These are phyloP conservation scores for Nicotiana sylvestris DNA, from an alignment of 257 asterid genomes.

Conservation along the genomic window DNA sequence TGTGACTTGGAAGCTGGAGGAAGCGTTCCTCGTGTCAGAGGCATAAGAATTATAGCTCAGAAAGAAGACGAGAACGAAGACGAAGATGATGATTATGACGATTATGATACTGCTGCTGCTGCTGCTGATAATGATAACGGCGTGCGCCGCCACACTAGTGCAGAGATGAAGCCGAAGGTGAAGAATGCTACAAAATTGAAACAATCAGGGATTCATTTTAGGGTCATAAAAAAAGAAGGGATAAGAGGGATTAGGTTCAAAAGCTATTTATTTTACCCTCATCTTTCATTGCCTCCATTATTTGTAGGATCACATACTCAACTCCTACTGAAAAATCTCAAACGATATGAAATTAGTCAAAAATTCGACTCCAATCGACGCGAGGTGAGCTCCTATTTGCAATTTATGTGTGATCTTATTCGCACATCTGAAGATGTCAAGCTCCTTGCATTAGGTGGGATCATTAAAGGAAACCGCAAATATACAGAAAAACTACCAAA, in stretches of 20 bases:
- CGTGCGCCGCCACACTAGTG: too few species aligned
- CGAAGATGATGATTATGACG: too few species aligned
- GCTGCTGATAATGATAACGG: too few species aligned
- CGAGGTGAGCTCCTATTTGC: slow-evolving; percentile 18
- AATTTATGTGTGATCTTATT: slow-evolving; percentile 21
- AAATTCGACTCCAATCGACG: neutral
- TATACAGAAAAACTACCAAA: neutral
- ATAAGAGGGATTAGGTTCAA: slow-evolving; percentile 14
- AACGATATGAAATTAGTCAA: slow-evolving; percentile 12
- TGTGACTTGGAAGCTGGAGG: neutral
- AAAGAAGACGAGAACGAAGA: too few species aligned
- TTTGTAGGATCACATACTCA: neutral
- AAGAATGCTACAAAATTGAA: slow-evolving; percentile 6
- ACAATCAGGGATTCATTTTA: slow-evolving; percentile 13
- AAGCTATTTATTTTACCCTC: neutral
- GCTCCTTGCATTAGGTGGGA: neutral
- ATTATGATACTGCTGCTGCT: too few species aligned
- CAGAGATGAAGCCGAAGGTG: too few species aligned
- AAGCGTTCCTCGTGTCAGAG: neutral
- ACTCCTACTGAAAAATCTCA: neutral
- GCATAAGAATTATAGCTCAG: too few species aligned
- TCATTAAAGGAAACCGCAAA: slow-evolving; percentile 4
- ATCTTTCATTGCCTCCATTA: slow-evolving; percentile 19
- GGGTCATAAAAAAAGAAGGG: neutral
- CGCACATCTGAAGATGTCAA: slow-evolving; percentile 16